These are phyloP conservation scores for Neospora caninum DNA, from an alignment of 169 alveolate genomes.

Conservation along the genomic window DNA sequence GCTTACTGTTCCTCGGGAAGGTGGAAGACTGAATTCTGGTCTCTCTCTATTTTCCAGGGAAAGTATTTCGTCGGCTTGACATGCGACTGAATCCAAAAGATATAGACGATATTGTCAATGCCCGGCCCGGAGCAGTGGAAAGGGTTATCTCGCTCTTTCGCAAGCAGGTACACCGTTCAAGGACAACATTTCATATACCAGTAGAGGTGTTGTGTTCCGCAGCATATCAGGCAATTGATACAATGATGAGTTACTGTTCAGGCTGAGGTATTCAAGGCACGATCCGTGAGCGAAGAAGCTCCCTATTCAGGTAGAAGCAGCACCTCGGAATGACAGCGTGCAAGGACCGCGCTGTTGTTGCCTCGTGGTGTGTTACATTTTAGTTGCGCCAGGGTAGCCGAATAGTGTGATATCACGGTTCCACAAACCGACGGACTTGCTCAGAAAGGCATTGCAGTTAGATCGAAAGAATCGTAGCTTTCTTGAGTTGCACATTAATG, in stretches of 20 bases:
- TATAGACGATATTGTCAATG: conserved; percentile 79
- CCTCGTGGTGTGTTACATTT: neutral
- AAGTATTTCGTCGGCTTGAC: conserved; percentile 86
- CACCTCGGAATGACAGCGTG: no score
- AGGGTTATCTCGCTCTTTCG: conserved; percentile 76
- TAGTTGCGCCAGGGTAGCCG: no score
- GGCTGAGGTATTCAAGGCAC: conserved; percentile 3
- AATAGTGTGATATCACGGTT: no score
- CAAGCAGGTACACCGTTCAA: conserved; percentile 65
- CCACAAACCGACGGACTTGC: no score
- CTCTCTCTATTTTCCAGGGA: conserved; percentile 51
- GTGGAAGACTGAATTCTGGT: neutral
- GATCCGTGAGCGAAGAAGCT: neutral
- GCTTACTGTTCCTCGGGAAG: neutral
- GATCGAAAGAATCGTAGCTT: no score
- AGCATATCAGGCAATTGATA: neutral
- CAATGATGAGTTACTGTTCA: neutral
- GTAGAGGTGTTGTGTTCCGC: neutral
- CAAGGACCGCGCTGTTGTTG: no score
- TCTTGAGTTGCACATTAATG: no score
- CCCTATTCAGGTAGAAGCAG: neutral
- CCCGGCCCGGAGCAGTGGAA: conserved; percentile 86
- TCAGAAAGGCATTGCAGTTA: no score
- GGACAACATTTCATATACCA: neutral
- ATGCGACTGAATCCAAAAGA: conserved; percentile 80